Percentiles rank a stretch among this genome's conserved stretches.
phyloP scores from a whole-genome alignment of 176 grass and related monocot species.

The Panicum miliaceum region DNA sequence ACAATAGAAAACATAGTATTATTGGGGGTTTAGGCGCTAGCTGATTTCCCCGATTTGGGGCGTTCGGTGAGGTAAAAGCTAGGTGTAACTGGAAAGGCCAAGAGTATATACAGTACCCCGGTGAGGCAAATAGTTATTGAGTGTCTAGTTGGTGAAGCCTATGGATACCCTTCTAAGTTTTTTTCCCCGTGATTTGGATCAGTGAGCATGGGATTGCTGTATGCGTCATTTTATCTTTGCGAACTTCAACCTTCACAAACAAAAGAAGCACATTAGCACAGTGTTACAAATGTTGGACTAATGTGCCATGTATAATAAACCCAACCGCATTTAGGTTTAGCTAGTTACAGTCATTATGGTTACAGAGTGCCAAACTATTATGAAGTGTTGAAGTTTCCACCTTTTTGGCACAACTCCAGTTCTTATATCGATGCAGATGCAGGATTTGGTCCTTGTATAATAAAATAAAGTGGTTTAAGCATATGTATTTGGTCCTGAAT shows the following conservation, averaged over 20 bases:
- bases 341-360: neutral
- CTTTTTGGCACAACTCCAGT: neutral
- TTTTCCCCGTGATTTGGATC: neutral
- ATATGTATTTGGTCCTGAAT: neutral
- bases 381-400: neutral
- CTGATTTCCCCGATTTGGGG: neutral
- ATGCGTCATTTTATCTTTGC: neutral
- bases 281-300: neutral
- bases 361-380: neutral
- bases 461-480: neutral
- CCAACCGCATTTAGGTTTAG: neutral
- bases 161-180: neutral
- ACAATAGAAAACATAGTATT: neutral
- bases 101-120: neutral
- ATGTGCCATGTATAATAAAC: neutral
- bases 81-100: neutral
- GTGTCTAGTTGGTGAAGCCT: neutral
- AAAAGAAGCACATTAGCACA: neutral
- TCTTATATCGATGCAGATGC: neutral
- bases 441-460: neutral
- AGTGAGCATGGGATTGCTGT: neutral
- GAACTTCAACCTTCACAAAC: neutral
- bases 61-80: neutral
- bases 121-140: neutral
- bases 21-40: neutral